Conservation (phyloP, 192 early-diverging fungal species). For the Umbelopsis isabellina region DNA sequence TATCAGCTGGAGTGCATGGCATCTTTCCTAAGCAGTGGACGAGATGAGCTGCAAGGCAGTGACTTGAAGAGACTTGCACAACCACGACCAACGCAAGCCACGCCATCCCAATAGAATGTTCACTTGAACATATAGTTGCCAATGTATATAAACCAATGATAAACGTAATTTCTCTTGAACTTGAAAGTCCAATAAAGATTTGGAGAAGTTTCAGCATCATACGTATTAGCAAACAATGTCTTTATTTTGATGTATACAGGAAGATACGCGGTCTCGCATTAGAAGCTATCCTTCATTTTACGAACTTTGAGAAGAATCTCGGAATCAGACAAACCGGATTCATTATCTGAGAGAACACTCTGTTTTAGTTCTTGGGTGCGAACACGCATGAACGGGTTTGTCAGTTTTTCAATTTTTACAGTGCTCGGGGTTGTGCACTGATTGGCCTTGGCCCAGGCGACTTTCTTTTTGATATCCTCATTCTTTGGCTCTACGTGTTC, state of each 20-base stretch:
- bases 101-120: not conserved
- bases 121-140: not conserved
- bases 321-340: conserved; percentile 5
- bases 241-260: not conserved
- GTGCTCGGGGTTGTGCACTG: conserved; percentile 50
- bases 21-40: conserved; percentile 42
- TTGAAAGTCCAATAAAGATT: no score
- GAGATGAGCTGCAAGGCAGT: conserved; percentile 32
- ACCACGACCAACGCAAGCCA: not conserved
- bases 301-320: conserved; percentile 36
- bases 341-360: not conserved
- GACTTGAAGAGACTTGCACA: conserved; percentile 35
- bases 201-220: not conserved
- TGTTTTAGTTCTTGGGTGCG: conserved; percentile 14
- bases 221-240: not conserved
- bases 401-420: conserved; percentile 35
- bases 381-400: conserved; percentile 41
- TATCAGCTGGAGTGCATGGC: conserved; percentile 45
- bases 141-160: not conserved
- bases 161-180: no score
- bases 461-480: conserved; percentile 27
- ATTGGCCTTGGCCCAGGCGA: conserved; percentile 28
- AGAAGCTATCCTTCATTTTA: conserved; percentile 40
- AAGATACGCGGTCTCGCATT: not conserved
- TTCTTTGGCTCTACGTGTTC: conserved; percentile 36